These are phyloP conservation scores for Leucosporidium creatinivorum DNA, from an alignment of 768 basidiomycete genomes.

Conservation along the genomic window DNA sequence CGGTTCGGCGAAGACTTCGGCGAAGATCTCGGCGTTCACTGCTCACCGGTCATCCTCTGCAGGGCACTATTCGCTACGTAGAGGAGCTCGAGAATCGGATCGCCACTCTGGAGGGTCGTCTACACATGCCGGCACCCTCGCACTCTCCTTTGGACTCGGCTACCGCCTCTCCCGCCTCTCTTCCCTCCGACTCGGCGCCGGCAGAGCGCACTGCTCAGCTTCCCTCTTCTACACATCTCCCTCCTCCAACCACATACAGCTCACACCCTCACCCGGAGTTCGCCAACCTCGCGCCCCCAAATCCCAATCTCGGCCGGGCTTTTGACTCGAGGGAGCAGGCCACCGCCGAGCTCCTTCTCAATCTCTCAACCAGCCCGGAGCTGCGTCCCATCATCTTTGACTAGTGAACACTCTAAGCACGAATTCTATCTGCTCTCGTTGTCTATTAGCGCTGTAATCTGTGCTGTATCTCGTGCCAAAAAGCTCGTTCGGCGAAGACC, in stretches of 20 bases:
- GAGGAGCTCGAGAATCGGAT: conserved; percentile 7
- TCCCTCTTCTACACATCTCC: background rate
- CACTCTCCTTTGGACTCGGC: background rate
- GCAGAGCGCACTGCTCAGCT: background rate
- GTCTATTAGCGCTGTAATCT: too few relatives aligned
- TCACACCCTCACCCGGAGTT: background rate
- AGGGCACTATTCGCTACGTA: conserved; percentile 28
- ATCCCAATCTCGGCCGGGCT: background rate
- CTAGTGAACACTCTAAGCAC: background rate
- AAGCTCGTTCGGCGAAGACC: too few relatives aligned
- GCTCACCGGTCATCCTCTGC: background rate
- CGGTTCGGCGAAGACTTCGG: too few relatives aligned
- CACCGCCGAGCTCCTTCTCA: conserved; percentile 2
- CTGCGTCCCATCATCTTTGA: conserved; percentile 10
- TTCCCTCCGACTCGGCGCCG: background rate
- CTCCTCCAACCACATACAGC: too few relatives aligned
- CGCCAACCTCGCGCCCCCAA: too few relatives aligned
- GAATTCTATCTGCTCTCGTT: too few relatives aligned
- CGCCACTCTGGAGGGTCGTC: conserved; percentile 1
- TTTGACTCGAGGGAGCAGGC: background rate
- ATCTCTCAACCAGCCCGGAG: conserved; percentile 22
- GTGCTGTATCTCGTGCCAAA: too few relatives aligned
- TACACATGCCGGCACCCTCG: background rate
- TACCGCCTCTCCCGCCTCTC: background rate
- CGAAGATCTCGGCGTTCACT: background rate